Percentiles rank a stretch among this genome's conserved stretches.
These are phyloP conservation scores for Neonothopanus nambi DNA, from an alignment of 1,284 basidiomycete genomes.

Conservation along the genomic window DNA sequence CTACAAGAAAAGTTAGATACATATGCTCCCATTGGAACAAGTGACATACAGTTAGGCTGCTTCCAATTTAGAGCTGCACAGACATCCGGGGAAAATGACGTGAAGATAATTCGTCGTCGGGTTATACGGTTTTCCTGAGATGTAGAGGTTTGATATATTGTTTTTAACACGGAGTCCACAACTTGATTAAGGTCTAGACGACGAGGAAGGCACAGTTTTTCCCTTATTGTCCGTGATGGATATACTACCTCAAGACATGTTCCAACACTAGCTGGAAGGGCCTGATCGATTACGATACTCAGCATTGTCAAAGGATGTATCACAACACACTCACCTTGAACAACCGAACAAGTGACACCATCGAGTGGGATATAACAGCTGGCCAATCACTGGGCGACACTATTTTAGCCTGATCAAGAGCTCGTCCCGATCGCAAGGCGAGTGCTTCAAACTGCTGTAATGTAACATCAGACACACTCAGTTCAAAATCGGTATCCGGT, in stretches of 20 bases:
- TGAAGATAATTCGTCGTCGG: constrained; percentile 80
- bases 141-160: constrained; percentile 71
- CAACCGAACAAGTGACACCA: constrained; percentile 73
- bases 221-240: constrained; percentile 46
- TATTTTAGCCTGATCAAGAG: constrained; percentile 27
- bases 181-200: constrained; percentile 75
- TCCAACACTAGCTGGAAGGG: constrained; percentile 72
- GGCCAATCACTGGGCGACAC: constrained; percentile 58
- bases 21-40: constrained; percentile 13
- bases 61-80: constrained; percentile 97
- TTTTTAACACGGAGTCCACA: constrained; percentile 81
- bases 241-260: constrained; percentile 83
- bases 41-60: constrained; percentile 88
- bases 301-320: neutral
- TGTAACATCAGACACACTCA: constrained; percentile 84
- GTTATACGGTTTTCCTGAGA: constrained; percentile 48
- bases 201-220: constrained; percentile 47
- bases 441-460: constrained; percentile 77
- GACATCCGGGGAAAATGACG: constrained; percentile 85
- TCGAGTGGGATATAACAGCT: constrained; percentile 48
- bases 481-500: constrained; percentile 73
- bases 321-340: constrained; percentile 56
- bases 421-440: constrained; percentile 53
- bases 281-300: constrained; percentile 38
- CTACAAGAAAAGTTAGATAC: constrained; percentile 39